A percentile compares a stretch with the other conserved stretches of the same genome.
Evolutionary conservation across 495 filamentous ascomycete species (phyloP).

Genomic region (Chaetomidium leptoderma): DNA sequence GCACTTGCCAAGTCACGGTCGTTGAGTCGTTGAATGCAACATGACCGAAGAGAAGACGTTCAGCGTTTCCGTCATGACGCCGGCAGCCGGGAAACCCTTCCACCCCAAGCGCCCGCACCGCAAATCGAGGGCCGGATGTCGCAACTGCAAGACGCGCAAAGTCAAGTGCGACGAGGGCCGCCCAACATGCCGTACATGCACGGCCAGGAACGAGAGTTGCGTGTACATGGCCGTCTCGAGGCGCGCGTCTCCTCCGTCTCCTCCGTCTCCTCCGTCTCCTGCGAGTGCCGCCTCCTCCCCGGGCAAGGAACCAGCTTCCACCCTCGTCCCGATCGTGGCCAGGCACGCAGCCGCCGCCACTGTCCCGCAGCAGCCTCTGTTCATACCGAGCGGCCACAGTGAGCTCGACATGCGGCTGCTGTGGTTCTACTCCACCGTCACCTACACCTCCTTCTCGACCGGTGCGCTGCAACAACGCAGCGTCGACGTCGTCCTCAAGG

Average conservation of each 20-base stretch:
- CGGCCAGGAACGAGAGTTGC: constrained; percentile 42
- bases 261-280: constrained; percentile 13
- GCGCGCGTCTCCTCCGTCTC: neutral
- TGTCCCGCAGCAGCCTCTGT: constrained; percentile 32
- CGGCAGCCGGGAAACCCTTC: constrained; percentile 30
- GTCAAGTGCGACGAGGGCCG: constrained; percentile 50
- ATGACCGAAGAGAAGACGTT: neutral
- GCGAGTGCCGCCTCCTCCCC: constrained; percentile 10
- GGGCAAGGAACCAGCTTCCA: neutral
- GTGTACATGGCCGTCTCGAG: constrained; percentile 28
- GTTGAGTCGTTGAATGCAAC: too few relatives aligned
- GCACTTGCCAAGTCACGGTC: too few relatives aligned
- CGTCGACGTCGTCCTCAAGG: constrained; percentile 38
- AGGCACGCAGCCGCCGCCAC: neutral
- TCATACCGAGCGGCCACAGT: constrained; percentile 27
- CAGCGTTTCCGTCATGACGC: neutral
- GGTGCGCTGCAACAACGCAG: constrained; percentile 25
- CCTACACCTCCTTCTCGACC: constrained; percentile 39
- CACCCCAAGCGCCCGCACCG: constrained; percentile 49
- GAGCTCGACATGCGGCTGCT: constrained; percentile 40
- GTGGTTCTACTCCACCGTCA: constrained; percentile 39
- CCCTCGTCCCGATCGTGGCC: neutral
- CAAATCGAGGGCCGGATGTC: constrained; percentile 51
- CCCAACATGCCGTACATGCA: constrained; percentile 45
- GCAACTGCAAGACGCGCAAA: constrained; percentile 44